Evolutionary conservation across 257 asterid genomes (phyloP).

Genomic region (Solanum gandarillasii): DNA sequence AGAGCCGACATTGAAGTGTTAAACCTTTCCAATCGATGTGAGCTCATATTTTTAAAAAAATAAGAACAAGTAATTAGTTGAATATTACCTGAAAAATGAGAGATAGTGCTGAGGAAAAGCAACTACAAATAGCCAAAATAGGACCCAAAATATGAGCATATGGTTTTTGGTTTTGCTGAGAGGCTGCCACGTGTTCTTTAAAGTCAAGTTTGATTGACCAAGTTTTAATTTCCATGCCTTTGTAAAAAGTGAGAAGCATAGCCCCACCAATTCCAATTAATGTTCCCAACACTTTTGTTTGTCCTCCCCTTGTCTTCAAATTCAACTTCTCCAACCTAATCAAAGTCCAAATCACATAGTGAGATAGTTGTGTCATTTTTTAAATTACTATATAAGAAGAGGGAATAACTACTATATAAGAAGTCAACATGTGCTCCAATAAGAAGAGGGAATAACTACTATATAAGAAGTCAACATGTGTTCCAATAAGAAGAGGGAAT

Average conservation of each 20-base stretch:
- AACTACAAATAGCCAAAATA: conserved; percentile 24
- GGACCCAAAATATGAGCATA: conserved; percentile 31
- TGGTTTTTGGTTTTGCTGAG: conserved; percentile 15
- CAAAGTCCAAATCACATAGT: neutral
- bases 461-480: too few relatives aligned
- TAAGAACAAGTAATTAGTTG: neutral
- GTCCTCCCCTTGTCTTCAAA: conserved; percentile 36
- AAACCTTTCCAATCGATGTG: too few relatives aligned
- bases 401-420: too few relatives aligned
- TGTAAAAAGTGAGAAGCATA: conserved; percentile 60
- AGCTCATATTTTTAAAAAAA: neutral
- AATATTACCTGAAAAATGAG: conserved; percentile 47
- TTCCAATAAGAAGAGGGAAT: too few relatives aligned
- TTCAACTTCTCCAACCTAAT: conserved; percentile 53
- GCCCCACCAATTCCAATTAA: conserved; percentile 58
- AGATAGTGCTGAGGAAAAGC: conserved; percentile 24
- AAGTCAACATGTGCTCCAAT: too few relatives aligned
- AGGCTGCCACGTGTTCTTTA: conserved; percentile 20
- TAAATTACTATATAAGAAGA: too few relatives aligned
- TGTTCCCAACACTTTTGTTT: conserved; percentile 54
- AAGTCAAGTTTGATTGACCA: conserved; percentile 21
- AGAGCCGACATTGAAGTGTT: too few relatives aligned
- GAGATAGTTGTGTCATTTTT: neutral
- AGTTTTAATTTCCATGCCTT: conserved; percentile 28
- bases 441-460: too few relatives aligned